A percentile compares a stretch with the other conserved stretches of the same genome.
phyloP scores from a whole-genome alignment of 768 basidiomycete genomes.

The Lepiota subincarnata region DNA sequence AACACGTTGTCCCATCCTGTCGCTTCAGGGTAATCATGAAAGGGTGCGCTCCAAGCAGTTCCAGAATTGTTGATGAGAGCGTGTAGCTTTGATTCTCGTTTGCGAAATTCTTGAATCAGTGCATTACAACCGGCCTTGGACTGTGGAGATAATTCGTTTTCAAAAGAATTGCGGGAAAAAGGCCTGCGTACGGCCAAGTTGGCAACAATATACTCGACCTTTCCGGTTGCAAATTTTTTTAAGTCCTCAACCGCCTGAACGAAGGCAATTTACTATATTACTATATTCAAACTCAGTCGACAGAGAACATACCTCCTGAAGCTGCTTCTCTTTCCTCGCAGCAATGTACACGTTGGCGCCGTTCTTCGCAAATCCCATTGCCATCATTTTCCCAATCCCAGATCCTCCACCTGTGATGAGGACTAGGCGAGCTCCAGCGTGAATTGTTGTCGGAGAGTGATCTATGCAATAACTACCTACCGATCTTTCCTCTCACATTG shows the following conservation, averaged over 20 bases:
- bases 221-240: conserved; percentile 55
- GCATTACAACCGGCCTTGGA: conserved; percentile 76
- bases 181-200: conserved; percentile 60
- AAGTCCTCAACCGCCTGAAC: conserved; percentile 52
- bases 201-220: conserved; percentile 69
- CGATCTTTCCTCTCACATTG: conserved; percentile 16
- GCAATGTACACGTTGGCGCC: conserved; percentile 91
- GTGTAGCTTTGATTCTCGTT: conserved; percentile 68
- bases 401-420: conserved; percentile 82
- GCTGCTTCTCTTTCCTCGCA: conserved; percentile 72
- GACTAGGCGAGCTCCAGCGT: conserved; percentile 33
- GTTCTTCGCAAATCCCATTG: conserved; percentile 76
- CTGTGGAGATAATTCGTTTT: conserved; percentile 27
- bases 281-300: neutral
- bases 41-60: conserved; percentile 73
- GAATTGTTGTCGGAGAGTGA: neutral
- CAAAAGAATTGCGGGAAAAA: neutral
- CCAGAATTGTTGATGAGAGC: conserved; percentile 85
- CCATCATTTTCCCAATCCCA: conserved; percentile 84
- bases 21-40: conserved; percentile 68
- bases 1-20: conserved; percentile 86
- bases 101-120: conserved; percentile 63
- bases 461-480: neutral
- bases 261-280: conserved; percentile 1
- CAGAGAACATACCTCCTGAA: conserved; percentile 57